A percentile compares a stretch with the other conserved stretches of the same genome.
phyloP scores from a whole-genome alignment of 305 asterid genomes.

The Fraxinus platypoda region DNA sequence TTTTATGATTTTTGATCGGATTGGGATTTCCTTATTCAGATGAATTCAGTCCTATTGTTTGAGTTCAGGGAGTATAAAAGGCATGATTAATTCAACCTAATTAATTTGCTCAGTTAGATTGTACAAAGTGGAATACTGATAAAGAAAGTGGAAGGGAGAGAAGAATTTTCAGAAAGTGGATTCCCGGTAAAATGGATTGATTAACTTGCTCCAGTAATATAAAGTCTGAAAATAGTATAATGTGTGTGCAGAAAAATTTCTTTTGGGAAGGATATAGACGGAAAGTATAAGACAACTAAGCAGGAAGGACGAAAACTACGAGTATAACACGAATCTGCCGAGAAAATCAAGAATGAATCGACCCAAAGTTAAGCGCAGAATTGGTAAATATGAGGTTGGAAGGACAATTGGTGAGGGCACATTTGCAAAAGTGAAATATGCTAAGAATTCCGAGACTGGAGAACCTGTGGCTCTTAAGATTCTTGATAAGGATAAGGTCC shows the following conservation, averaged over 20 bases:
- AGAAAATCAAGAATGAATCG: constrained; percentile 50
- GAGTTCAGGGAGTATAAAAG: neutral
- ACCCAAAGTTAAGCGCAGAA: constrained; percentile 63
- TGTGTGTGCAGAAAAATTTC: constrained; percentile 31
- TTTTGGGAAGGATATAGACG: constrained; percentile 12
- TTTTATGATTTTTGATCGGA: neutral
- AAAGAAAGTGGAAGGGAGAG: neutral
- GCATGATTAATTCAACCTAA: neutral
- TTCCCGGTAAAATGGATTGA: neutral
- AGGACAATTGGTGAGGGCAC: constrained; percentile 98
- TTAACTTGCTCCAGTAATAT: neutral
- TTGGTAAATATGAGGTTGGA: constrained; percentile 93
- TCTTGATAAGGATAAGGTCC: constrained; percentile 87
- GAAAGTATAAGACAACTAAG: neutral
- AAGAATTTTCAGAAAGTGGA: neutral
- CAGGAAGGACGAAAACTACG: neutral
- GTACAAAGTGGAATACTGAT: neutral
- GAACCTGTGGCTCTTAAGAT: constrained; percentile 80
- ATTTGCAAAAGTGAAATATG: constrained; percentile 87
- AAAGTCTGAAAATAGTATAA: constrained; percentile 17
- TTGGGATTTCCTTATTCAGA: neutral
- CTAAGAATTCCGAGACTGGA: constrained; percentile 72
- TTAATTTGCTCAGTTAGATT: neutral
- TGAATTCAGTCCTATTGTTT: neutral
- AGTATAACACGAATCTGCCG: constrained; percentile 6